Conservation (phyloP, 2,329 filamentous ascomycete genomes). For the Coleophoma eucalyptorum region DNA sequence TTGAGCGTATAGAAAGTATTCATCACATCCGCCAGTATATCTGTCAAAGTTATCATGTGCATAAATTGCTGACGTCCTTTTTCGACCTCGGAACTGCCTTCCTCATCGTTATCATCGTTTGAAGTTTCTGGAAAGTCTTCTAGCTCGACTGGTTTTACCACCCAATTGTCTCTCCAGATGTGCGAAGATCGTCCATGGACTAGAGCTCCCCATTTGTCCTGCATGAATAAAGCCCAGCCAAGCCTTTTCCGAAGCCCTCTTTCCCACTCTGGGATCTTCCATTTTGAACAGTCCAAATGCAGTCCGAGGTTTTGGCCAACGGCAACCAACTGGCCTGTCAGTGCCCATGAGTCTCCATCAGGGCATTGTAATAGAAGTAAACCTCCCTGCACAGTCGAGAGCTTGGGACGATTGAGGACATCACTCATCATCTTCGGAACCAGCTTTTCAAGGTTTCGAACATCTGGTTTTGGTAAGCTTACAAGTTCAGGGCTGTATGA, state of each 20-base stretch:
- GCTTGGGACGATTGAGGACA: slow-evolving; percentile 45
- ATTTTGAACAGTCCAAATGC: slow-evolving; percentile 56
- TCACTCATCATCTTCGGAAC: slow-evolving; percentile 40
- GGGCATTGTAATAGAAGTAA: slow-evolving; percentile 44
- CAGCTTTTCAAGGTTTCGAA: slow-evolving; percentile 32
- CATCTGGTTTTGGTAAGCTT: slow-evolving; percentile 37
- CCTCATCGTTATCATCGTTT: slow-evolving; percentile 21
- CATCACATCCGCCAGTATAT: slow-evolving; percentile 47
- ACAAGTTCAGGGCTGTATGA: slow-evolving; percentile 52
- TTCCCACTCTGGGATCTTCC: slow-evolving; percentile 62
- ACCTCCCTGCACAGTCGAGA: slow-evolving; percentile 51
- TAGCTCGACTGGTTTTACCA: slow-evolving; percentile 38
- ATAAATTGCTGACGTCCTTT: slow-evolving; percentile 44
- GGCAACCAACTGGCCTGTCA: slow-evolving; percentile 43
- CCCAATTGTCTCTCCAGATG: slow-evolving; percentile 51
- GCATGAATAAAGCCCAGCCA: slow-evolving; percentile 63
- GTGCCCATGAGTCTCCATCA: slow-evolving; percentile 23
- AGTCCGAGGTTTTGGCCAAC: slow-evolving; percentile 55
- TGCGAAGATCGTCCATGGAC: slow-evolving; percentile 56
- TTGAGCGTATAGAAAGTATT: slow-evolving; percentile 40
- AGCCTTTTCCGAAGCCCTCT: slow-evolving; percentile 57
- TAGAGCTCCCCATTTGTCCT: slow-evolving; percentile 59
- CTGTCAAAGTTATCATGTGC: slow-evolving; percentile 44
- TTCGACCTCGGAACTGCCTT: slow-evolving; percentile 37
- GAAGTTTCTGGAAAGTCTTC: slow-evolving; percentile 38